A percentile compares a stretch with the other conserved stretches of the same genome.
phyloP scores from a whole-genome alignment of 2,329 filamentous ascomycete species.

The Leptographium wingfieldii region DNA sequence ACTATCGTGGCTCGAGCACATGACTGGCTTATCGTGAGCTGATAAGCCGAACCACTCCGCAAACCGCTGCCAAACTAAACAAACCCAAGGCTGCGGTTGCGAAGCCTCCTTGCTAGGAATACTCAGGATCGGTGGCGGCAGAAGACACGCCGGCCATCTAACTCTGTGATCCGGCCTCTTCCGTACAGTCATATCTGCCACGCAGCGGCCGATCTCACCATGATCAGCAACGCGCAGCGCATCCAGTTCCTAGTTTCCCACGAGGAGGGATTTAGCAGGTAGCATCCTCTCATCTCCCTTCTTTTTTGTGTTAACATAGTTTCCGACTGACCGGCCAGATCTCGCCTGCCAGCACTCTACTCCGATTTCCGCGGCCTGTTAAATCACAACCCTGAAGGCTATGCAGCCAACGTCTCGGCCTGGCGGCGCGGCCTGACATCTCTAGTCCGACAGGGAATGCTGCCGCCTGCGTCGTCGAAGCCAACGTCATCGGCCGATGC shows the following conservation, averaged over 20 bases:
- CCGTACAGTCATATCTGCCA: not conserved
- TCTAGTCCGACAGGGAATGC: conserved; percentile 19
- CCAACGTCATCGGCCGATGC: conserved; percentile 2
- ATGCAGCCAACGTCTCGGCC: conserved; percentile 21
- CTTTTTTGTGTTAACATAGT: not conserved
- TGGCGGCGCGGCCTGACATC: conserved; percentile 22
- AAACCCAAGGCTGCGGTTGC: not conserved
- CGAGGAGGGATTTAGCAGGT: conserved; percentile 12
- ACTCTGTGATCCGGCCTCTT: not conserved
- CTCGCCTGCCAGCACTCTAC: conserved; percentile 16
- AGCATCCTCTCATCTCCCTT: not conserved
- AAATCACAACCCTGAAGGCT: conserved; percentile 14
- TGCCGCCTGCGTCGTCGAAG: conserved; percentile 13
- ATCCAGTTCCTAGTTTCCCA: conserved; percentile 12
- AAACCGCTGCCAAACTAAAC: not conserved
- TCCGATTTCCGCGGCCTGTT: conserved; percentile 17
- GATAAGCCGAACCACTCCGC: not conserved
- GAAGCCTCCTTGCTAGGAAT: not conserved
- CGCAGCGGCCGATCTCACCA: not conserved
- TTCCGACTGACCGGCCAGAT: conserved; percentile 6
- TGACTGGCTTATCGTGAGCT: not conserved
- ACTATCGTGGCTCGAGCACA: not conserved
- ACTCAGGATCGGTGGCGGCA: not conserved
- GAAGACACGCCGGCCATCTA: not conserved
- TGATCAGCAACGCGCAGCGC: conserved; percentile 12